A percentile compares a stretch with the other conserved stretches of the same genome.
phyloP scores from a whole-genome alignment of 1,284 basidiomycete genomes.

The Mrakiaceae sp. region DNA sequence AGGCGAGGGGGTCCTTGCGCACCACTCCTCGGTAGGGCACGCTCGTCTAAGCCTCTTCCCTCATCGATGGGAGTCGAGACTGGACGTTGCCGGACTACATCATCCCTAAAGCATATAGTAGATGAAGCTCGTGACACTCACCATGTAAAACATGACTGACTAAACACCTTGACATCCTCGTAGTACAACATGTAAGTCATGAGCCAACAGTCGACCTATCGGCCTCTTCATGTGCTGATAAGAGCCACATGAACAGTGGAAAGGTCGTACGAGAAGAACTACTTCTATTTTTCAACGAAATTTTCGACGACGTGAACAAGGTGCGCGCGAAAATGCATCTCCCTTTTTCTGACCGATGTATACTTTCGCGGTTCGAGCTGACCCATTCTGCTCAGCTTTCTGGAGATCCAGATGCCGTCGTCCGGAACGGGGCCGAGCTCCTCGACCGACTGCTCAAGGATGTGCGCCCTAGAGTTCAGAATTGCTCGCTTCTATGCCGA shows the following conservation, averaged over 20 bases:
- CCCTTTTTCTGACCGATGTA: too few relatives aligned
- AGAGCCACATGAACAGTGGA: conserved; percentile 35
- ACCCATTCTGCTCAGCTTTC: conserved; percentile 53
- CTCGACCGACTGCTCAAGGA: conserved; percentile 94
- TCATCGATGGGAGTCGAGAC: too few relatives aligned
- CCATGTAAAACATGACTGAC: too few relatives aligned
- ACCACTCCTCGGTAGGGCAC: too few relatives aligned
- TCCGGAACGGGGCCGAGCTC: conserved; percentile 98
- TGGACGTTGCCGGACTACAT: too few relatives aligned
- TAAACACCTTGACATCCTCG: too few relatives aligned
- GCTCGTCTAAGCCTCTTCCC: too few relatives aligned
- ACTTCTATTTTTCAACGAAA: conserved; percentile 93
- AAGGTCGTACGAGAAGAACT: conserved; percentile 98
- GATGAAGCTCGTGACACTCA: too few relatives aligned
- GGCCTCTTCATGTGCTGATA: neutral
- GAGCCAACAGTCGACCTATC: neutral
- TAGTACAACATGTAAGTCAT: conserved; percentile 74
- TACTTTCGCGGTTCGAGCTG: neutral
- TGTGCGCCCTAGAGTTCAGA: conserved; percentile 5
- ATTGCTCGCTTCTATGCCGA: too few relatives aligned
- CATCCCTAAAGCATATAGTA: too few relatives aligned
- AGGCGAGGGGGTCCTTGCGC: too few relatives aligned
- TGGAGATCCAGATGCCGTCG: conserved; percentile 88
- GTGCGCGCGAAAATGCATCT: conserved; percentile 38
- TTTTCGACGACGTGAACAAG: conserved; percentile 94